Evolutionary conservation across 352 stramenopile species (phyloP).

Genomic region (Phytophthora tentaculata): DNA sequence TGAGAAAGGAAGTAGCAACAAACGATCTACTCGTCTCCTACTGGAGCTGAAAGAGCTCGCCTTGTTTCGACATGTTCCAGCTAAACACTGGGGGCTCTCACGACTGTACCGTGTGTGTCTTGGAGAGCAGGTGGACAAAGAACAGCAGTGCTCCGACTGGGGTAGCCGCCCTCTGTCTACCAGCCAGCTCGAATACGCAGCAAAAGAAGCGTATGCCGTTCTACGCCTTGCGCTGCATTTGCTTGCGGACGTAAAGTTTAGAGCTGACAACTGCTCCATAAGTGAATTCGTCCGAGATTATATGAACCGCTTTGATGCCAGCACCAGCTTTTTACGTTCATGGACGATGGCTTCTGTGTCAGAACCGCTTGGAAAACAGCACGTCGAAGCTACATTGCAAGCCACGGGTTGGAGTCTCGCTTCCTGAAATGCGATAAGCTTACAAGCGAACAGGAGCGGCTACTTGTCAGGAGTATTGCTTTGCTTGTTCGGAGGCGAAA

Average conservation of each 20-base stretch:
- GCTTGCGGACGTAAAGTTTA: slow-evolving; percentile 46
- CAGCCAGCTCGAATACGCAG: slow-evolving; percentile 59
- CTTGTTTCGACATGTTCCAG: slow-evolving; percentile 52
- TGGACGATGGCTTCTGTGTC: slow-evolving; percentile 11
- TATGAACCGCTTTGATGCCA: slow-evolving; percentile 26
- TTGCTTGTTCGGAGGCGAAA: slow-evolving; percentile 37
- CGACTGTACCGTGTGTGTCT: slow-evolving; percentile 49
- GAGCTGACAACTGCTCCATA: slow-evolving; percentile 5
- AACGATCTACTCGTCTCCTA: slow-evolving; percentile 24
- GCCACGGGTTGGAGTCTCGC: slow-evolving; percentile 28
- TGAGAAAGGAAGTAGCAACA: not conserved
- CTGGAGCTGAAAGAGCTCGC: slow-evolving; percentile 66
- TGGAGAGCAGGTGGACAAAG: slow-evolving; percentile 54
- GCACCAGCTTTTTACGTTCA: slow-evolving; percentile 6
- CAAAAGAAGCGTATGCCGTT: slow-evolving; percentile 59
- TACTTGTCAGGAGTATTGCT: slow-evolving; percentile 76
- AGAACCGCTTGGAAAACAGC: slow-evolving; percentile 33
- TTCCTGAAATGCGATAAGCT: slow-evolving; percentile 37
- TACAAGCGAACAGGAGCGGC: slow-evolving; percentile 26
- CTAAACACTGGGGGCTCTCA: slow-evolving; percentile 61
- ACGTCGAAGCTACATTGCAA: slow-evolving; percentile 48
- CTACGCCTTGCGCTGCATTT: slow-evolving; percentile 52
- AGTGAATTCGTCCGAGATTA: slow-evolving; percentile 9
- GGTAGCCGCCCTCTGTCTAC: slow-evolving; percentile 44
- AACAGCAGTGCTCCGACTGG: slow-evolving; percentile 76